Percentiles rank a stretch among this genome's conserved stretches.
These are phyloP conservation scores for Lindgomyces ingoldianus DNA, from an alignment of 495 filamentous ascomycete genomes.

Conservation along the genomic window DNA sequence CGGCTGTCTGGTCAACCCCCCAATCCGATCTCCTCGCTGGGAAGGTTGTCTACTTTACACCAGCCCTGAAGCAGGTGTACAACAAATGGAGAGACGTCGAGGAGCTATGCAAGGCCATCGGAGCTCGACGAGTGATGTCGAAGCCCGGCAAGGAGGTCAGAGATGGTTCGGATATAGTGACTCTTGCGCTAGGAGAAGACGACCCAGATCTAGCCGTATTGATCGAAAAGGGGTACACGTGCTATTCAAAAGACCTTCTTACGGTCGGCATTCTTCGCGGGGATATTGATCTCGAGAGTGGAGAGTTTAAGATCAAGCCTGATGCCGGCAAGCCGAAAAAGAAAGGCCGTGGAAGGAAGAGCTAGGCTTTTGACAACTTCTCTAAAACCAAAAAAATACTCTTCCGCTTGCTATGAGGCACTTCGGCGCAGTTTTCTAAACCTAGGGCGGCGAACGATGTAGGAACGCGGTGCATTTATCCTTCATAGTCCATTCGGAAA, in stretches of 20 bases:
- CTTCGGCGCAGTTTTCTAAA: too few species aligned
- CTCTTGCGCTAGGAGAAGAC: constrained; percentile 22
- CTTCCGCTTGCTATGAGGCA: too few species aligned
- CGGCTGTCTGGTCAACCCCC: constrained; percentile 34
- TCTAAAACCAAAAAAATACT: too few species aligned
- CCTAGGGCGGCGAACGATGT: too few species aligned
- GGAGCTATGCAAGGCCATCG: constrained; percentile 38
- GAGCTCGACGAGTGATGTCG: constrained; percentile 26
- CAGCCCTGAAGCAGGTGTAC: constrained; percentile 41
- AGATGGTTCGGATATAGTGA: constrained; percentile 11
- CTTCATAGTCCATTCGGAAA: too few species aligned
- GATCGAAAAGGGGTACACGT: constrained; percentile 13
- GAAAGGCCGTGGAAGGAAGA: constrained; percentile 25
- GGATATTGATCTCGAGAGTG: constrained; percentile 27
- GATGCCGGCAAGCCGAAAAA: constrained; percentile 14
- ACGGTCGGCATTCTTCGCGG: constrained; percentile 35
- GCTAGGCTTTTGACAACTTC: neutral
- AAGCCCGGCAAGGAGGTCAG: constrained; percentile 29
- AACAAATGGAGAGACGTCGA: constrained; percentile 43
- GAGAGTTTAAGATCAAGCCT: constrained; percentile 33
- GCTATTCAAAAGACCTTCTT: constrained; percentile 32
- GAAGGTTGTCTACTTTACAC: constrained; percentile 44
- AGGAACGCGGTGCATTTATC: too few species aligned
- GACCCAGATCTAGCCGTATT: constrained; percentile 21
- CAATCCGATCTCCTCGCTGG: constrained; percentile 37